Conservation (phyloP, 441 rosid species). For the Croton laevigatus region DNA sequence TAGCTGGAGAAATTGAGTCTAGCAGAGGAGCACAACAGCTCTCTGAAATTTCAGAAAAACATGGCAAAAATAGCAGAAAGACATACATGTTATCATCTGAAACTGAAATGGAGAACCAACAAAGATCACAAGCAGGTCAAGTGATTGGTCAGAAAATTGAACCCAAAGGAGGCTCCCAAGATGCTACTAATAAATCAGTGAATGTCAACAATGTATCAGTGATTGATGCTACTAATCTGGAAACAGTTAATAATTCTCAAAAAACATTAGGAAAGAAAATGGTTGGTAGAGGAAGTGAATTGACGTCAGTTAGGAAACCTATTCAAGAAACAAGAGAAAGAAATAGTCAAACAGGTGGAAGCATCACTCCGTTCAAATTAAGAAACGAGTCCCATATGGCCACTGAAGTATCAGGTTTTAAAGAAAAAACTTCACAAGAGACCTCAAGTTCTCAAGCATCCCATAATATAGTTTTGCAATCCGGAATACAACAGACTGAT, state of each 20-base stretch:
- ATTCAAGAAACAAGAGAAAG: conserved; percentile 32
- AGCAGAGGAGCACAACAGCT: conserved; percentile 34
- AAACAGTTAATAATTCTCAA: conserved; percentile 33
- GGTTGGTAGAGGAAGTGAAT: conserved; percentile 40
- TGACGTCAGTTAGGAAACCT: conserved; percentile 31
- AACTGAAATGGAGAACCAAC: conserved; percentile 39
- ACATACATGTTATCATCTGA: conserved; percentile 36
- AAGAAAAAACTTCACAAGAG: conserved; percentile 30
- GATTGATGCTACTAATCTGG: conserved; percentile 32
- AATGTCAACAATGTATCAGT: conserved; percentile 36
- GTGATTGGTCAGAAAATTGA: conserved; percentile 34
- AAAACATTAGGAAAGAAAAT: conserved; percentile 41
- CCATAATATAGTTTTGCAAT: conserved; percentile 32
- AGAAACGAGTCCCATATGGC: conserved; percentile 27
- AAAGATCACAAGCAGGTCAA: conserved; percentile 30
- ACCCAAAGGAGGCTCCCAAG: conserved; percentile 42
- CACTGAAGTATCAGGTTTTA: conserved; percentile 30
- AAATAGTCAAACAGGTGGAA: conserved; percentile 31
- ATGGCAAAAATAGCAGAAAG: conserved; percentile 31
- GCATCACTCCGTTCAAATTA: conserved; percentile 32
- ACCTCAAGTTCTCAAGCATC: conserved; percentile 46
- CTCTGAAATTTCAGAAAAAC: conserved; percentile 33
- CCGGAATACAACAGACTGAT: conserved; percentile 34
- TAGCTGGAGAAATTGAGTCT: conserved; percentile 31
- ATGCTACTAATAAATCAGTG: conserved; percentile 35